phyloP scores from a whole-genome alignment of 1,284 basidiomycete species.

The Boletellus sp. region DNA sequence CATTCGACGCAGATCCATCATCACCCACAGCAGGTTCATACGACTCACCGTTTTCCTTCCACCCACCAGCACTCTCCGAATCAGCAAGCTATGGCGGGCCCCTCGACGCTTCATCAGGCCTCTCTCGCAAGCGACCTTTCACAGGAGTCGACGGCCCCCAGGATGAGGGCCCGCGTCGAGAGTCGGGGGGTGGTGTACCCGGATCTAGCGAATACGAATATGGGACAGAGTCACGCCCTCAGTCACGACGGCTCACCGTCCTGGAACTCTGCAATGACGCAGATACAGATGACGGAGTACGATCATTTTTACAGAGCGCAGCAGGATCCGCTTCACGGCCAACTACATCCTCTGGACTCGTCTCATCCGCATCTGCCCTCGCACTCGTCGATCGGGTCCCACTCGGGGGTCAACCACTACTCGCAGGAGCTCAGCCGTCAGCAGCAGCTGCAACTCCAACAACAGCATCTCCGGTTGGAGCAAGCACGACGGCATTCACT shows the following conservation, averaged over 20 bases:
- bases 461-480: conserved; percentile 28
- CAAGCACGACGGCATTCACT: conserved; percentile 28
- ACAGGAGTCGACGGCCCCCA: conserved; percentile 51
- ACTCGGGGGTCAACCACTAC: conserved; percentile 33
- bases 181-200: conserved; percentile 27
- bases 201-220: conserved; percentile 50
- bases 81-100: conserved; percentile 27
- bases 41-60: conserved; percentile 77
- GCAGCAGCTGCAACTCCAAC: conserved; percentile 40
- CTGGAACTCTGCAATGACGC: conserved; percentile 81
- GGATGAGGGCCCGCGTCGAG: conserved; percentile 40
- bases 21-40: conserved; percentile 29
- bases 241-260: conserved; percentile 73
- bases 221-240: conserved; percentile 64
- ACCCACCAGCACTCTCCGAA: conserved; percentile 57
- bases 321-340: conserved; percentile 41
- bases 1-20: conserved; percentile 34
- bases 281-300: conserved; percentile 36
- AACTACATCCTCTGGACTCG: conserved; percentile 47
- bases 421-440: conserved; percentile 43
- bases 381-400: conserved; percentile 43
- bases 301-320: conserved; percentile 36
- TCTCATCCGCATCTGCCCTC: conserved; percentile 44
- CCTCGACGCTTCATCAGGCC: conserved; percentile 34
- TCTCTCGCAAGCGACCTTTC: conserved; percentile 64